Percentiles rank a stretch among this genome's conserved stretches.
Conservation (phyloP, 345 rosid genomes). For the Cardamine resedifolia region DNA sequence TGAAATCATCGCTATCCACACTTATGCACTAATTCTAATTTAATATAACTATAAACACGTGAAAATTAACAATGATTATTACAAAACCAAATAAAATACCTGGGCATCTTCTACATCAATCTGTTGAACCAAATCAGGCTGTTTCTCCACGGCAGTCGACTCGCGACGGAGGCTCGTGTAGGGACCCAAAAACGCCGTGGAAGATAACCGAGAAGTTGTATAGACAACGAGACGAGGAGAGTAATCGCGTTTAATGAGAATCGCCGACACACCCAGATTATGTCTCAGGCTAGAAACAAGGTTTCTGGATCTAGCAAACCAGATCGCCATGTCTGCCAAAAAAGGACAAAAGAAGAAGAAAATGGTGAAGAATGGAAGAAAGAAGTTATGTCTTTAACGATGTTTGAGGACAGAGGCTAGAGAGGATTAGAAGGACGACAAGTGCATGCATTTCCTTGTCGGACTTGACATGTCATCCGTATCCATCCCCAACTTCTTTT, state of each 20-base stretch:
- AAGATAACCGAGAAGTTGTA: slow-evolving; percentile 3
- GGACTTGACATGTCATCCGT: slow-evolving; percentile 40
- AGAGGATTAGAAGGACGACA: slow-evolving; percentile 29
- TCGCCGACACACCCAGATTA: slow-evolving; percentile 15
- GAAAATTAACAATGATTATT: not conserved
- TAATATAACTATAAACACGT: not conserved
- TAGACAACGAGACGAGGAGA: not conserved
- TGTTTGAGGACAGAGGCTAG: not conserved
- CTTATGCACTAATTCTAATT: not conserved
- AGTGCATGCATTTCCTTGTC: slow-evolving; percentile 34
- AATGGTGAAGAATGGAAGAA: not conserved
- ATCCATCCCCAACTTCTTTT: slow-evolving; percentile 20
- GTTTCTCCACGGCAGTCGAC: slow-evolving; percentile 46
- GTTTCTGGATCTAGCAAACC: slow-evolving; percentile 47
- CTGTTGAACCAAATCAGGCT: slow-evolving; percentile 34
- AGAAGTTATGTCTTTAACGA: slow-evolving; percentile 19
- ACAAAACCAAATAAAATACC: slow-evolving; percentile 4
- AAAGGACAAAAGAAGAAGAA: not conserved
- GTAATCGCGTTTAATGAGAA: slow-evolving; percentile 1
- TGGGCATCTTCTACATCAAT: slow-evolving; percentile 38
- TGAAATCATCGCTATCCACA: not conserved
- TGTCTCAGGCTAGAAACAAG: slow-evolving; percentile 35
- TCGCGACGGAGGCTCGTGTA: slow-evolving; percentile 32
- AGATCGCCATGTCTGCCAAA: slow-evolving; percentile 40
- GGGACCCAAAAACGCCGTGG: slow-evolving; percentile 3